A percentile compares a stretch with the other conserved stretches of the same genome.
Conservation (phyloP, 2,329 filamentous ascomycete species). For the Emydomyces testavorans region DNA sequence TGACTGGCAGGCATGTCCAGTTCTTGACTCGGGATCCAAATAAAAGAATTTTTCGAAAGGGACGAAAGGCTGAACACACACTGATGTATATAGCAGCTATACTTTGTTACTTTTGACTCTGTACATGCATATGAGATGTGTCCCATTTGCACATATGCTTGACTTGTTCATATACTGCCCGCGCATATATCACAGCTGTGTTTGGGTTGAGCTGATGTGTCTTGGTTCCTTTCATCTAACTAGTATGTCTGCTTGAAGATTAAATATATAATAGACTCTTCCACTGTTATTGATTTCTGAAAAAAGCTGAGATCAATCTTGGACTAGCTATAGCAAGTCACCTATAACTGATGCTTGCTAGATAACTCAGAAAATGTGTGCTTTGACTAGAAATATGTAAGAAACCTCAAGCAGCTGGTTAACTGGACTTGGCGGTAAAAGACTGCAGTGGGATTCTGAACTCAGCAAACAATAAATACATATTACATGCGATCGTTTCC, state of each 20-base stretch:
- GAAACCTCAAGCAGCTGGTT: too few species aligned
- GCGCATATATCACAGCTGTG: constrained; percentile 1
- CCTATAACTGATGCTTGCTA: too few species aligned
- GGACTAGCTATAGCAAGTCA: neutral
- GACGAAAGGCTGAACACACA: neutral
- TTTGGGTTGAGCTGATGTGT: neutral
- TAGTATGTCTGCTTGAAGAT: neutral
- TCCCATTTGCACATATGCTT: neutral
- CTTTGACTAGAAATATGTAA: too few species aligned
- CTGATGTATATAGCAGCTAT: constrained; percentile 3
- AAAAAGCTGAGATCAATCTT: too few species aligned
- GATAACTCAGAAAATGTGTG: too few species aligned
- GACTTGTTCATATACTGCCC: neutral
- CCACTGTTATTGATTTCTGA: too few species aligned
- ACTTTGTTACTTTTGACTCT: neutral
- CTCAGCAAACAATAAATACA: too few species aligned
- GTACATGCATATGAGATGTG: neutral
- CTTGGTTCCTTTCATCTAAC: neutral
- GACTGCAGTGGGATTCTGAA: too few species aligned
- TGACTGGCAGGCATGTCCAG: neutral
- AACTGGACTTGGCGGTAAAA: too few species aligned
- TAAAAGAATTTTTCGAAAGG: neutral
- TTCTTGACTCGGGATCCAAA: neutral
- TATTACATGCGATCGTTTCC: too few species aligned
- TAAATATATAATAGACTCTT: neutral